These are phyloP conservation scores for Yamadazyma sp. DNA, from an alignment of 805 yeast genomes.

Conservation along the genomic window DNA sequence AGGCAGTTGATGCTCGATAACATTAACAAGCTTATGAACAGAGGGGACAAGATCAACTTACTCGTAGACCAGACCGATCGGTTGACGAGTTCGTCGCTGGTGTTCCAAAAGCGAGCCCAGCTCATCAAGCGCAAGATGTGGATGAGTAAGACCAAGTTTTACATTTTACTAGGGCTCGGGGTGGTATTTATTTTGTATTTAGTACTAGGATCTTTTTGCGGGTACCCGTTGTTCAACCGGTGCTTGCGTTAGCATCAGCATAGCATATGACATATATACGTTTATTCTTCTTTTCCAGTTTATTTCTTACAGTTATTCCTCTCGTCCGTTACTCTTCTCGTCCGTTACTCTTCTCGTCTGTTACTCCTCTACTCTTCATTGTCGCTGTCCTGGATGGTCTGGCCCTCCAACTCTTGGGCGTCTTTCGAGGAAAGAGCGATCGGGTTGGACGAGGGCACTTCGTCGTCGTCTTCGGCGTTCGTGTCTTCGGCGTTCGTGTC, in stretches of 20 bases:
- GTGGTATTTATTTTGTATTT: slow-evolving; percentile 39
- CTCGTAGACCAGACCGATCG: slow-evolving; percentile 79
- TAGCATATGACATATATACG: too few relatives aligned
- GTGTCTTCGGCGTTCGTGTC: slow-evolving; percentile 16
- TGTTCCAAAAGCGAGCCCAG: slow-evolving; percentile 69
- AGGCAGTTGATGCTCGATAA: slow-evolving; percentile 70
- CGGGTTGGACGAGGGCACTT: too few relatives aligned
- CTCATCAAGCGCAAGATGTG: slow-evolving; percentile 65
- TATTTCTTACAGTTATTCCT: too few relatives aligned
- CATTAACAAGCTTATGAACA: slow-evolving; percentile 64
- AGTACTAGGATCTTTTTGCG: slow-evolving; percentile 53
- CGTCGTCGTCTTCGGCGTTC: slow-evolving; percentile 1
- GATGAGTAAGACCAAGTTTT: slow-evolving; percentile 58
- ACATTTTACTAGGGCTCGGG: slow-evolving; percentile 24
- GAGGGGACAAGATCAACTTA: slow-evolving; percentile 74
- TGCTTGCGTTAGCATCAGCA: too few relatives aligned
- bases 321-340: too few relatives aligned
- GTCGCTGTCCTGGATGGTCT: slow-evolving; percentile 15
- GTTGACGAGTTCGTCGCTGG: slow-evolving; percentile 62
- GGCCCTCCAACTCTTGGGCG: slow-evolving; percentile 34
- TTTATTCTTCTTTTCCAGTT: too few relatives aligned
- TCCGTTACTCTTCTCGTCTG: slow-evolving; percentile 11
- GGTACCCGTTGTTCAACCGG: slow-evolving; percentile 47
- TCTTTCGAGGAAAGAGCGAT: slow-evolving; percentile 33
- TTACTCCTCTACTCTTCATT: slow-evolving; percentile 11